Percentiles rank a stretch among this genome's conserved stretches.
phyloP scores from a whole-genome alignment of 2,329 filamentous ascomycete genomes.

The Talaromyces piceae region DNA sequence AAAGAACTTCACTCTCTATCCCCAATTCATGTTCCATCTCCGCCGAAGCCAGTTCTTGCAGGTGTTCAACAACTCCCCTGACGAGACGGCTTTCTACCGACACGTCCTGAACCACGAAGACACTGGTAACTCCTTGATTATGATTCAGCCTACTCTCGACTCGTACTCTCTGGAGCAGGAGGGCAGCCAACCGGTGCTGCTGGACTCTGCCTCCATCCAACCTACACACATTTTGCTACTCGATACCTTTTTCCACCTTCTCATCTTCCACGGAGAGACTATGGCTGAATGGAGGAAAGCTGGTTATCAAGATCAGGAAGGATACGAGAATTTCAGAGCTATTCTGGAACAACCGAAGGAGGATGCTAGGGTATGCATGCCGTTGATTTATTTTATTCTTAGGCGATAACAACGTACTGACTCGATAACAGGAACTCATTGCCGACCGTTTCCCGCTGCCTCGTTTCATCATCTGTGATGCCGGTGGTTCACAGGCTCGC shows the following conservation, averaged over 20 bases:
- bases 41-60: conserved; percentile 95
- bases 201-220: conserved; percentile 95
- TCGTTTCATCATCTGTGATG: conserved; percentile 96
- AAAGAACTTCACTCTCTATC: conserved; percentile 98
- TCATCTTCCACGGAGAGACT: conserved; percentile 98
- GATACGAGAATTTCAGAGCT: conserved; percentile 89
- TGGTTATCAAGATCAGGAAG: conserved; percentile 95
- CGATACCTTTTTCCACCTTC: conserved; percentile 98
- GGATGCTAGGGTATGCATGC: conserved; percentile 70
- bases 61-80: conserved; percentile 98
- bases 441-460: conserved; percentile 96
- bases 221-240: conserved; percentile 87
- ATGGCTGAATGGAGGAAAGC: conserved; percentile 97
- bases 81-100: conserved; percentile 97
- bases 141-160: conserved; percentile 97
- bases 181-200: conserved; percentile 81
- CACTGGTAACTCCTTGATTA: conserved; percentile 90
- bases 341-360: conserved; percentile 91
- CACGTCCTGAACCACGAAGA: conserved; percentile 97
- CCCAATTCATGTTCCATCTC: conserved; percentile 99
- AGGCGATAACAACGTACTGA: not conserved
- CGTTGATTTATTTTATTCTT: not conserved
- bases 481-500: conserved; percentile 94
- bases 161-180: conserved; percentile 97
- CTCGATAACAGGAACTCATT: conserved; percentile 67